These are phyloP conservation scores for Exophiala spinifera DNA, from an alignment of 2,329 filamentous ascomycete genomes.

Conservation along the genomic window DNA sequence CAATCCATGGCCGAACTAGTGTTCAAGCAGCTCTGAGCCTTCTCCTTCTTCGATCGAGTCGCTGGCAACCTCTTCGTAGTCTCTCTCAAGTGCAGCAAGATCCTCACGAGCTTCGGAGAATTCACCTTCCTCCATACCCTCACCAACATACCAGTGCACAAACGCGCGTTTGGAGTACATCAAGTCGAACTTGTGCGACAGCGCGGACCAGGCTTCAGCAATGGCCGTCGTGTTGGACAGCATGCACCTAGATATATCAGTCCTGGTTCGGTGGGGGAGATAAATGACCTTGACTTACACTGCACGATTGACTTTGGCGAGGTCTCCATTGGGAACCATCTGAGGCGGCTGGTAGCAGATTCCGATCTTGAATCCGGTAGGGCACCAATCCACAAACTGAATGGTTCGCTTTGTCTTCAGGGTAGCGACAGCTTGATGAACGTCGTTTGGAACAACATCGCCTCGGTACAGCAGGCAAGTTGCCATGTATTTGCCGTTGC, in stretches of 20 bases:
- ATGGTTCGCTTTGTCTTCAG: slow-evolving; percentile 99
- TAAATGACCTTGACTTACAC: slow-evolving; percentile 68
- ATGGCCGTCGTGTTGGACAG: slow-evolving; percentile 92
- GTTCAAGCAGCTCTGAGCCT: slow-evolving; percentile 75
- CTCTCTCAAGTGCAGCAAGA: slow-evolving; percentile 92
- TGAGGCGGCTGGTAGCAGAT: slow-evolving; percentile 99
- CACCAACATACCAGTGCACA: slow-evolving; percentile 99
- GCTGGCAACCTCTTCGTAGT: slow-evolving; percentile 97
- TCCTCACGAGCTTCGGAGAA: slow-evolving; percentile 99
- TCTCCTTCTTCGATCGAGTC: slow-evolving; percentile 89
- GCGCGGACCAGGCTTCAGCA: slow-evolving; percentile 93
- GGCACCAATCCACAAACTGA: slow-evolving; percentile 99
- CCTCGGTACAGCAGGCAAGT: slow-evolving; percentile 97
- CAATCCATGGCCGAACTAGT: slow-evolving; percentile 55
- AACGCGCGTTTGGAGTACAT: slow-evolving; percentile 99
- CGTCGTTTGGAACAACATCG: slow-evolving; percentile 95
- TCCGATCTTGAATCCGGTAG: slow-evolving; percentile 99
- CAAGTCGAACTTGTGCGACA: slow-evolving; percentile 98
- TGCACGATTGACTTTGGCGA: slow-evolving; percentile 96
- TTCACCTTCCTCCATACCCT: slow-evolving; percentile 99
- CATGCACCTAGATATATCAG: slow-evolving; percentile 69
- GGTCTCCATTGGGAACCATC: slow-evolving; percentile 92
- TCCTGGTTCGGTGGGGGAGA: neutral
- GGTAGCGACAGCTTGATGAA: slow-evolving; percentile 84
- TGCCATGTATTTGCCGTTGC: slow-evolving; percentile 99